Percentiles rank a stretch among this genome's conserved stretches.
phyloP scores from a whole-genome alignment of 768 basidiomycete species.

The Megacollybia marginata region DNA sequence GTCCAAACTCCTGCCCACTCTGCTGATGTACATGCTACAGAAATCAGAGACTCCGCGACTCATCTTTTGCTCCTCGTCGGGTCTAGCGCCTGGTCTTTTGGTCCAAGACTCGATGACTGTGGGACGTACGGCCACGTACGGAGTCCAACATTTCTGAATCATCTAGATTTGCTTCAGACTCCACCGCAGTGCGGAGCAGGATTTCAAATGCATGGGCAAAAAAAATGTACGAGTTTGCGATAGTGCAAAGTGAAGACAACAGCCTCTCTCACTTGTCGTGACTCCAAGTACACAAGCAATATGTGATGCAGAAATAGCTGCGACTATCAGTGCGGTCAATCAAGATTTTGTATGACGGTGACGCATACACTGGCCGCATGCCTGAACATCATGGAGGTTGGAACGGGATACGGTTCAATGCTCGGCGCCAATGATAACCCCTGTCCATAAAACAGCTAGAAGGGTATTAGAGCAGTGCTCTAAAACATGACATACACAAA shows the following conservation, averaged over 20 bases:
- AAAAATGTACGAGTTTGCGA: slow-evolving; percentile 78
- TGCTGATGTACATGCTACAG: too few species aligned
- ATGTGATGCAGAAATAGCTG: slow-evolving; percentile 93
- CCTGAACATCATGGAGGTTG: slow-evolving; percentile 78
- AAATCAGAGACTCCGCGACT: too few species aligned
- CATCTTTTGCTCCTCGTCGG: too few species aligned
- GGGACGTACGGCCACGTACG: slow-evolving; percentile 44
- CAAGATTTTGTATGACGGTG: not conserved
- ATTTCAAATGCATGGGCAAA: slow-evolving; percentile 94
- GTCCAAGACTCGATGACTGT: slow-evolving; percentile 81
- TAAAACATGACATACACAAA: slow-evolving; percentile 52
- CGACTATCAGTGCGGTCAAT: slow-evolving; percentile 43
- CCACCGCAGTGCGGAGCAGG: slow-evolving; percentile 86
- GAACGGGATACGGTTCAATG: slow-evolving; percentile 72
- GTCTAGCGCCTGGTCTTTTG: slow-evolving; percentile 88
- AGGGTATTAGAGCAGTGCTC: slow-evolving; percentile 1
- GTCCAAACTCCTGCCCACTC: too few species aligned
- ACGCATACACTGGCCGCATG: slow-evolving; percentile 78
- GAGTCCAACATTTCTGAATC: slow-evolving; percentile 19
- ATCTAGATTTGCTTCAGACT: slow-evolving; percentile 57
- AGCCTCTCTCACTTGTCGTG: slow-evolving; percentile 60
- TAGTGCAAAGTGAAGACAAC: slow-evolving; percentile 84
- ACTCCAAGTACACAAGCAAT: slow-evolving; percentile 73
- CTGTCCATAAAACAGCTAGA: slow-evolving; percentile 97
- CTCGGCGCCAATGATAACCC: slow-evolving; percentile 95